A percentile compares a stretch with the other conserved stretches of the same genome.
phyloP scores from a whole-genome alignment of 192 early-diverging fungal species.

The Linnemannia hyalina region DNA sequence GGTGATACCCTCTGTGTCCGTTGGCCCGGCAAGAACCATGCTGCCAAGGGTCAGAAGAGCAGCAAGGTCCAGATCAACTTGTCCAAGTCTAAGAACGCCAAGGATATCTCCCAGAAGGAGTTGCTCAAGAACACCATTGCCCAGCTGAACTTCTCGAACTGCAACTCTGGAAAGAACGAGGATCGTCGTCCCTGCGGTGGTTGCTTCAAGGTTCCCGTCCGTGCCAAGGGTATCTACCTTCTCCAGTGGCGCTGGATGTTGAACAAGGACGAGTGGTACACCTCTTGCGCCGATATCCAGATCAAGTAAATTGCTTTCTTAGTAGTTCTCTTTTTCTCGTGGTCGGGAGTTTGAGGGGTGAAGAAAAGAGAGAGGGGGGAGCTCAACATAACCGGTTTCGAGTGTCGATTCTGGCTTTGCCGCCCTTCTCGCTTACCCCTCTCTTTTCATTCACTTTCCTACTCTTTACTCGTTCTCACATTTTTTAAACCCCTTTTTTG shows the following conservation, averaged over 20 bases:
- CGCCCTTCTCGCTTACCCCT: no score
- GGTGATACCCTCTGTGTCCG: constrained; percentile 53
- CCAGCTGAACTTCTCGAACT: constrained; percentile 33
- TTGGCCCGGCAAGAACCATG: constrained; percentile 56
- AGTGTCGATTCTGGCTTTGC: not conserved
- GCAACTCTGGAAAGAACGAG: constrained; percentile 24
- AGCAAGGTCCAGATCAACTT: constrained; percentile 31
- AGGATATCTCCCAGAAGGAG: constrained; percentile 34
- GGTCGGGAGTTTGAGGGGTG: not conserved
- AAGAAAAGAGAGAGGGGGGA: not conserved
- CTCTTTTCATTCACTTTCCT: not conserved
- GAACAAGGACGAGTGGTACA: constrained; percentile 54
- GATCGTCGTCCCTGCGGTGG: constrained; percentile 51
- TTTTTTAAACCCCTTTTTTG: not conserved
- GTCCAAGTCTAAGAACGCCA: constrained; percentile 33
- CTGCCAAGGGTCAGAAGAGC: constrained; percentile 13
- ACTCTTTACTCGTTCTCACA: not conserved
- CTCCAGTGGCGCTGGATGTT: constrained; percentile 57
- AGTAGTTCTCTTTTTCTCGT: not conserved
- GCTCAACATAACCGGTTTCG: not conserved
- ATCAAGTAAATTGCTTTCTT: not conserved
- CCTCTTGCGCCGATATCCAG: constrained; percentile 41
- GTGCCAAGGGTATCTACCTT: constrained; percentile 40
- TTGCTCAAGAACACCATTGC: constrained; percentile 38
- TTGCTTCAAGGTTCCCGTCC: constrained; percentile 50